Evolutionary conservation across 805 yeast genomes (phyloP).

Genomic region (Scheffersomyces lignosus): DNA sequence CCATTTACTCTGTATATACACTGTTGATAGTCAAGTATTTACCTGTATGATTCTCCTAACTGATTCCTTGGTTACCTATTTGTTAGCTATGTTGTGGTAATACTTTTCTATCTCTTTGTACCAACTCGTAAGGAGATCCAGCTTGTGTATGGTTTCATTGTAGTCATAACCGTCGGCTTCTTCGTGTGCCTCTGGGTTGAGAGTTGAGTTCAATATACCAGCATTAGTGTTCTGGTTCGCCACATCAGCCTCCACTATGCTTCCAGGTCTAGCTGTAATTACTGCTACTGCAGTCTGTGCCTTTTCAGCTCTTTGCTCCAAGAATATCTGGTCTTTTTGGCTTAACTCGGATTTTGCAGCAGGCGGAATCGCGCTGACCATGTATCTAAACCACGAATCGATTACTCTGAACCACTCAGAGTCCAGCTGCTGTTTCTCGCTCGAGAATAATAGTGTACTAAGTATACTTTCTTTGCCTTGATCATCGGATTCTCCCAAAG

Average conservation of each 20-base stretch:
- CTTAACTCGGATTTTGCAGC: conserved; percentile 26
- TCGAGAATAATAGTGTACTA: conserved; percentile 8
- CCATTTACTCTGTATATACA: too few species aligned
- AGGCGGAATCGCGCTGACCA: conserved; percentile 29
- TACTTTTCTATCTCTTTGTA: conserved; percentile 10
- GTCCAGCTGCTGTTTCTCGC: conserved; percentile 5
- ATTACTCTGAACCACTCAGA: conserved; percentile 5
- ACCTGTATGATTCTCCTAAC: too few species aligned
- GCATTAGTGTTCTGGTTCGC: conserved; percentile 7
- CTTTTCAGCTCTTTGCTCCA: conserved; percentile 30
- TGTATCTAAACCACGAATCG: conserved; percentile 18
- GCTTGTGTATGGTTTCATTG: conserved; percentile 7
- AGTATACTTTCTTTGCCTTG: neutral
- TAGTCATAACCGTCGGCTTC: conserved; percentile 19
- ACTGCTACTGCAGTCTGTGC: neutral
- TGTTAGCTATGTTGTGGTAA: conserved; percentile 4
- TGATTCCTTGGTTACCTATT: too few species aligned
- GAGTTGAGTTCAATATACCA: conserved; percentile 13
- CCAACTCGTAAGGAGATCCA: conserved; percentile 15
- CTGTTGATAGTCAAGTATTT: too few species aligned
- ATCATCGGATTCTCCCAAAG: neutral
- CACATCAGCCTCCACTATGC: conserved; percentile 4
- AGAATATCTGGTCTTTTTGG: conserved; percentile 36
- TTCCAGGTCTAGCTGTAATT: neutral
- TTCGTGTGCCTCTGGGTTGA: conserved; percentile 5